These are phyloP conservation scores for Trypanosoma lewisi DNA, from an alignment of 208 protist species.

Conservation along the genomic window DNA sequence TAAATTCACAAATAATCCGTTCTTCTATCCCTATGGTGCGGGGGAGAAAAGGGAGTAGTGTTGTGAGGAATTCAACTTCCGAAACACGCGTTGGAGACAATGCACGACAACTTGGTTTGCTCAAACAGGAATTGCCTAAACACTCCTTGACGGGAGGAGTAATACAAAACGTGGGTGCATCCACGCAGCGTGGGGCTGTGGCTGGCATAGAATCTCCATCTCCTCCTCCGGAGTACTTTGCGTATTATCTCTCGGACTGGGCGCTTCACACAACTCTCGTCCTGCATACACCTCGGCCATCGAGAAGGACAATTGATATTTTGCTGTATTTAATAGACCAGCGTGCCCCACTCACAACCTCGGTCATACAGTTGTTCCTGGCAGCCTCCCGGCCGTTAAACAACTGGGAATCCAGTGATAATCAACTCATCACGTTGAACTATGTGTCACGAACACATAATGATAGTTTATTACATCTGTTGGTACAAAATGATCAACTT, in stretches of 20 bases:
- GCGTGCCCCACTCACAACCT: slow-evolving; percentile 56
- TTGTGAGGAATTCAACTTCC: too few relatives aligned
- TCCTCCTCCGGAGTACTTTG: slow-evolving; percentile 18
- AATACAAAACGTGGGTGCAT: neutral
- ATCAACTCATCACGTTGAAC: slow-evolving; percentile 26
- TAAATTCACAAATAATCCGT: neutral
- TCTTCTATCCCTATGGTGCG: neutral
- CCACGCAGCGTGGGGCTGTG: neutral
- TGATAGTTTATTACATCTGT: slow-evolving; percentile 72
- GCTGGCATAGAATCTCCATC: neutral
- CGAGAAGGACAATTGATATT: slow-evolving; percentile 53
- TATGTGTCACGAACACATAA: slow-evolving; percentile 47
- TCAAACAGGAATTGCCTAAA: neutral
- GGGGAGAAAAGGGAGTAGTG: neutral
- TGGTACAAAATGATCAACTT: slow-evolving; percentile 79
- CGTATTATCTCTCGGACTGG: slow-evolving; percentile 59
- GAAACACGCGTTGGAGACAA: too few relatives aligned
- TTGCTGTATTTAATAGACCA: slow-evolving; percentile 65
- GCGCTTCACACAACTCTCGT: slow-evolving; percentile 62
- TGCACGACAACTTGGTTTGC: too few relatives aligned
- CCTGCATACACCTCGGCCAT: slow-evolving; percentile 65
- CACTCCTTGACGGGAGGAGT: neutral
- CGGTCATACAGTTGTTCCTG: slow-evolving; percentile 70
- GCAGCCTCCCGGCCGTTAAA: slow-evolving; percentile 35
- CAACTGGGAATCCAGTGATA: slow-evolving; percentile 24